Conservation (phyloP, 176 grass and related monocot genomes). For the Tuctoria greenei region DNA sequence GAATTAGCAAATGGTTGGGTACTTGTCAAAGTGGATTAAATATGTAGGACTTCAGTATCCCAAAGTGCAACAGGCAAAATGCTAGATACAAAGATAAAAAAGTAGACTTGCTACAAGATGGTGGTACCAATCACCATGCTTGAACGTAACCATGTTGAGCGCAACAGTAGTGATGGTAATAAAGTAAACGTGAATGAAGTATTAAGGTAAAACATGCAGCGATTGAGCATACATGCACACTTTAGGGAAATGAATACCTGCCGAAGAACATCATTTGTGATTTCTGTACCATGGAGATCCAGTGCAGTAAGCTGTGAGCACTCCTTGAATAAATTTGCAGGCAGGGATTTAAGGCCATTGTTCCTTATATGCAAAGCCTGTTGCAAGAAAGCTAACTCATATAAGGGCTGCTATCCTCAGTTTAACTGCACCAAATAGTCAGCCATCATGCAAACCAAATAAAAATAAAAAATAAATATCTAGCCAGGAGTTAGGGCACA, state of each 20-base stretch:
- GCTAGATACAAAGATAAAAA: background rate
- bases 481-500: background rate
- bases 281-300: constrained; percentile 91
- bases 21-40: background rate
- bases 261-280: constrained; percentile 88
- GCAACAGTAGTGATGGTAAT: too few relatives aligned
- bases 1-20: background rate
- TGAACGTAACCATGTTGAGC: background rate
- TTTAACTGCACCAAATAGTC: background rate
- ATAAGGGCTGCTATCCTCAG: background rate
- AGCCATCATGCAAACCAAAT: background rate
- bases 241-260: constrained; percentile 52
- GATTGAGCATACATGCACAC: background rate
- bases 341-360: constrained; percentile 77
- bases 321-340: constrained; percentile 63
- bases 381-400: constrained; percentile 29
- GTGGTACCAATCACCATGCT: background rate
- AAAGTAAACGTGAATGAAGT: background rate
- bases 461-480: background rate
- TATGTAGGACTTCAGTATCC: too few relatives aligned
- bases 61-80: too few relatives aligned
- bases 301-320: constrained; percentile 70
- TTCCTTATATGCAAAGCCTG: constrained; percentile 79
- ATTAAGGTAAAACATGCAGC: background rate
- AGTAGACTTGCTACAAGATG: background rate